Evolutionary conservation across 2,329 filamentous ascomycete species (phyloP).

Genomic region (Calonectria montana): DNA sequence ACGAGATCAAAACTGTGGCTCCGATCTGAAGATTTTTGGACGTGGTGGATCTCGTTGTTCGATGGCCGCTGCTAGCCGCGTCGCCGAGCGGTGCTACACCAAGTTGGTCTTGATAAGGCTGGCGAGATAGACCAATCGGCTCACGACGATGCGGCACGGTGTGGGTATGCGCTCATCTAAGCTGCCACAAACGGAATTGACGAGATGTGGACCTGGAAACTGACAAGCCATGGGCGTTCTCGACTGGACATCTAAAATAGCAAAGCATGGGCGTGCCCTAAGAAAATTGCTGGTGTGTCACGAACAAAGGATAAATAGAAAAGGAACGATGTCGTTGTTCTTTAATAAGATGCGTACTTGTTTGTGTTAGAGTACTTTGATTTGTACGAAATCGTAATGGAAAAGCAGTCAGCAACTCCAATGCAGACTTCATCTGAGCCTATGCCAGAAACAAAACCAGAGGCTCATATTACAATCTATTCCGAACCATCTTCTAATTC

Average conservation of each 20-base stretch:
- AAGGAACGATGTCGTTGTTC: background rate
- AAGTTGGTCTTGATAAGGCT: background rate
- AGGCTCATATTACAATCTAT: background rate
- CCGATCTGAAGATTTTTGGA: background rate
- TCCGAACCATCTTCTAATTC: background rate
- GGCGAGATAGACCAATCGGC: background rate
- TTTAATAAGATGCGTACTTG: background rate
- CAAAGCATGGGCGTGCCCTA: background rate
- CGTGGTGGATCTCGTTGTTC: background rate
- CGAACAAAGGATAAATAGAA: background rate
- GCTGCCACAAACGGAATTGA: slow-evolving; percentile 18
- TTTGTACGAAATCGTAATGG: background rate
- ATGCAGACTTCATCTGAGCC: background rate
- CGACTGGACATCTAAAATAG: background rate
- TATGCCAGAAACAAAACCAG: background rate
- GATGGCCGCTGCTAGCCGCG: background rate
- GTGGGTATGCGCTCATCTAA: slow-evolving; percentile 16
- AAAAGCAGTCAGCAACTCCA: background rate
- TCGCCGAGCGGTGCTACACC: background rate
- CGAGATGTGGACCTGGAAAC: slow-evolving; percentile 2
- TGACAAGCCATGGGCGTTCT: slow-evolving; percentile 4
- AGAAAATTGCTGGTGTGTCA: background rate
- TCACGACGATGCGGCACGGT: background rate
- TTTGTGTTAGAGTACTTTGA: background rate
- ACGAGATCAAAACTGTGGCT: background rate